Evolutionary conservation across 352 stramenopile genomes (phyloP).

Genomic region (Albugo laibachii): DNA sequence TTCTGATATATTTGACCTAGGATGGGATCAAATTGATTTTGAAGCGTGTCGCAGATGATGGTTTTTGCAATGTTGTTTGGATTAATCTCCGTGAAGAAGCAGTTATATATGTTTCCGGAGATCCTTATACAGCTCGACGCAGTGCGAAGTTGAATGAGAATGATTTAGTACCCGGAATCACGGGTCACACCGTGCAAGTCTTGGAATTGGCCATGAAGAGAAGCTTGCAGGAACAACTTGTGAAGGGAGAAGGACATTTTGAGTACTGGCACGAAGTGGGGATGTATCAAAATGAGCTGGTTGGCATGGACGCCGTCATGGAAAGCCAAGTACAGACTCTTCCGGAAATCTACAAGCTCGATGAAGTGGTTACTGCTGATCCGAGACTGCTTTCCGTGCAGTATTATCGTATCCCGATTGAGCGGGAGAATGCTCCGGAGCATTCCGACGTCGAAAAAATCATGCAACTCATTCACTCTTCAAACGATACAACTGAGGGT

Average conservation of each 20-base stretch:
- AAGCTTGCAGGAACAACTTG: conserved; percentile 51
- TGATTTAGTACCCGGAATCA: conserved; percentile 62
- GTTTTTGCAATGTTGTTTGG: conserved; percentile 67
- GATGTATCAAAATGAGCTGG: conserved; percentile 41
- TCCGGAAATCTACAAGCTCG: conserved; percentile 36
- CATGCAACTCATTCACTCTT: conserved; percentile 28
- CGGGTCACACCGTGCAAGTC: conserved; percentile 59
- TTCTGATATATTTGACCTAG: conserved; percentile 12
- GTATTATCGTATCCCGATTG: conserved; percentile 60
- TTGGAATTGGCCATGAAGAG: conserved; percentile 65
- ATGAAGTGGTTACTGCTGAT: conserved; percentile 3
- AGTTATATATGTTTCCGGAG: conserved; percentile 63
- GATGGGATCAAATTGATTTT: conserved; percentile 61
- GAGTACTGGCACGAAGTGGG: conserved; percentile 66
- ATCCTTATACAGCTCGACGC: conserved; percentile 41
- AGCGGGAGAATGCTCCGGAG: conserved; percentile 63
- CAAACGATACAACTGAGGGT: conserved; percentile 7
- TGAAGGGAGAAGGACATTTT: conserved; percentile 19
- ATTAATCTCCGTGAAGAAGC: conserved; percentile 70
- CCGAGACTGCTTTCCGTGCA: conserved; percentile 20
- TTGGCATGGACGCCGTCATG: conserved; percentile 13
- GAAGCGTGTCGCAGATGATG: conserved; percentile 32
- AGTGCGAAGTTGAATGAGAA: conserved; percentile 70
- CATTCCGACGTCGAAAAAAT: conserved; percentile 49
- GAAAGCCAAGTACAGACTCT: conserved; percentile 34